Evolutionary conservation across 192 early-diverging fungal genomes (phyloP), one percentile per base, ranked within the genome.

Genomic region (Gaertneriomyces sp.): DNA sequence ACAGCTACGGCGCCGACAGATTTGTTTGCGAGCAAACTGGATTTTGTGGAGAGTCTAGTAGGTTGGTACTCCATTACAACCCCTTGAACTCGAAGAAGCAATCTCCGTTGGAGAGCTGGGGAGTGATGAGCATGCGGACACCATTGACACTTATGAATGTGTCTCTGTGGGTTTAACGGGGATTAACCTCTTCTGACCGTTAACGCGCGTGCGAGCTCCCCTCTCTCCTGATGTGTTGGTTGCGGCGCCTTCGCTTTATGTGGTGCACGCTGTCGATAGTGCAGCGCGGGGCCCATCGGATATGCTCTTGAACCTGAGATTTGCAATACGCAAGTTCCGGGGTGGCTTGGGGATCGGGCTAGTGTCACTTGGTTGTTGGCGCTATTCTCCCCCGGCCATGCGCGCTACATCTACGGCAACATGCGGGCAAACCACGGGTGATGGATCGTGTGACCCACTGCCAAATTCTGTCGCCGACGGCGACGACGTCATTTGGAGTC

Each of bases 21-120:
- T 5, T n/a, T 66, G 17, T 66, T 67, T 60, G 44, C 65, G 25
- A 55, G 65, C 44, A 67, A 67, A 42, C 57, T 25, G 45, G 70
- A 63, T 51, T 73, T 77, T 68, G 75, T 76, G 41, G 75, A 76
- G 63, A 65, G 75, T 50, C 62, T 77, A 66, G 75, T 77, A 65
- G 75, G 75, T 73, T 54, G 38, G 65, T 67, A 67, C 40, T 6
- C 17, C 45, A 16, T 43, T 42, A n/a, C 57, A 14, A 38, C 63
- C 20, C 25, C 25, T 33, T 33, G 14, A 17, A 41, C 64, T 66
- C 64, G 64, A 66, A 40, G 64, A 66, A 38, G 64, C 64, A 66
- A 16, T 57, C 51, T 64, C 46, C 60, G n/a, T 51, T 51, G 49
- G 49, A 51, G 20, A 51, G 20, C 20, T n/a, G 49, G 20, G 49